Evolutionary conservation across 2,329 filamentous ascomycete species (phyloP).

Genomic region (Fusarium sp.): DNA sequence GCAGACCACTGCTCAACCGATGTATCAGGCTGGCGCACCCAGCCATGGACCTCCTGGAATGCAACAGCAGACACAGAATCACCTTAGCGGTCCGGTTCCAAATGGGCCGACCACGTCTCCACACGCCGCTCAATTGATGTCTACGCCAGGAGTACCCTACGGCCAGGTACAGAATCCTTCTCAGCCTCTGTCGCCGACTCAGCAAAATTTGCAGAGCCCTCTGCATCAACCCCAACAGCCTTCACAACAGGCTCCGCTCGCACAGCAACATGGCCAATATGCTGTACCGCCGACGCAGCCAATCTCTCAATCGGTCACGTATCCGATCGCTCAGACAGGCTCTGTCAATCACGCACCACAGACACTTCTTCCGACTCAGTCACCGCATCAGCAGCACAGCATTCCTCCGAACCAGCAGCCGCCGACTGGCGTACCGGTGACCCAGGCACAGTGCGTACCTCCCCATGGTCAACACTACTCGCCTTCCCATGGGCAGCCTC

Average conservation of each 20-base stretch:
- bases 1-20: neutral
- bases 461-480: neutral
- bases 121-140: neutral
- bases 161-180: neutral
- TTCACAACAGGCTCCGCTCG: neutral
- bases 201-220: neutral
- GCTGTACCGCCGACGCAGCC: fast-evolving
- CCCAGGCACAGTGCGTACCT: neutral
- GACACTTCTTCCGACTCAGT: neutral
- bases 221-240: neutral
- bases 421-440: fast-evolving
- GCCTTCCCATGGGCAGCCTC: neutral
- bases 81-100: neutral
- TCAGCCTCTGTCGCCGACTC: neutral
- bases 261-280: neutral
- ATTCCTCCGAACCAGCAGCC: neutral
- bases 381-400: neutral
- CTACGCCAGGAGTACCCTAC: fast-evolving
- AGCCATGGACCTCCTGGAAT: neutral
- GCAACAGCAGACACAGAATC: neutral
- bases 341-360: neutral
- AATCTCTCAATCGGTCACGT: neutral
- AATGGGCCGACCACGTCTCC: neutral
- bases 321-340: neutral
- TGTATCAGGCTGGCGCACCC: neutral